Evolutionary conservation across 129 eudicot species (phyloP).

Genomic region (sunflower (Helianthus annuus)): DNA sequence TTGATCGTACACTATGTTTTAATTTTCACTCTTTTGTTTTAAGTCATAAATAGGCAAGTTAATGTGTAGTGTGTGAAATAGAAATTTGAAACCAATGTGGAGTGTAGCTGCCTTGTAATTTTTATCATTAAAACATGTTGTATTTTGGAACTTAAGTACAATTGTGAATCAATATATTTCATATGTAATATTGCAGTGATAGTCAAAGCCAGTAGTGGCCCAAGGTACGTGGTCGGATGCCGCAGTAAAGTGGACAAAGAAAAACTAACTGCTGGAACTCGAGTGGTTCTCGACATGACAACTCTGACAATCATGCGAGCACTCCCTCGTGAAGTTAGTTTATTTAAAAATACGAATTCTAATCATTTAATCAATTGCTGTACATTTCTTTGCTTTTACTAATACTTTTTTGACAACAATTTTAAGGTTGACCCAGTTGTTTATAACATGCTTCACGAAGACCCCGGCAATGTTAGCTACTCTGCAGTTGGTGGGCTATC

Average conservation of each 20-base stretch:
- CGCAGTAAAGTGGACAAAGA: slow-evolving; percentile 99
- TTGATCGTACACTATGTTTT: neutral
- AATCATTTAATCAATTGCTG: neutral
- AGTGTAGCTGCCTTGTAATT: neutral
- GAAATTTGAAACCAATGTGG: neutral
- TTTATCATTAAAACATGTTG: neutral
- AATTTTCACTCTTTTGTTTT: neutral
- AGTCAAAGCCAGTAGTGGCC: slow-evolving; percentile 98
- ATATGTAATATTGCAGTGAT: slow-evolving; percentile 61
- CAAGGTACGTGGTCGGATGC: slow-evolving; percentile 98
- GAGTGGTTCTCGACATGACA: slow-evolving; percentile 99
- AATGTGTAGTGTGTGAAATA: slow-evolving; percentile 9
- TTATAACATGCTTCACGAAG: slow-evolving; percentile 97
- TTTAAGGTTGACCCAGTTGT: slow-evolving; percentile 95
- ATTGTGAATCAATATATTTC: neutral
- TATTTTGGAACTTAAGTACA: slow-evolving; percentile 11
- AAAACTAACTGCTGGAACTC: slow-evolving; percentile 85
- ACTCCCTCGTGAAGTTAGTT: slow-evolving; percentile 92
- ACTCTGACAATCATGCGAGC: slow-evolving; percentile 98
- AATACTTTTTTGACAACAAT: neutral
- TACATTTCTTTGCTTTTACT: slow-evolving; percentile 15
- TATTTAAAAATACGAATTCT: neutral
- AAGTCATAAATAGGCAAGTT: neutral
- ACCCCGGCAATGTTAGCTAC: slow-evolving; percentile 96
- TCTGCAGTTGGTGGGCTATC: slow-evolving; percentile 98